phyloP scores from a whole-genome alignment of 164 flowering plant species.

The Chloranthus sessilifolius region DNA sequence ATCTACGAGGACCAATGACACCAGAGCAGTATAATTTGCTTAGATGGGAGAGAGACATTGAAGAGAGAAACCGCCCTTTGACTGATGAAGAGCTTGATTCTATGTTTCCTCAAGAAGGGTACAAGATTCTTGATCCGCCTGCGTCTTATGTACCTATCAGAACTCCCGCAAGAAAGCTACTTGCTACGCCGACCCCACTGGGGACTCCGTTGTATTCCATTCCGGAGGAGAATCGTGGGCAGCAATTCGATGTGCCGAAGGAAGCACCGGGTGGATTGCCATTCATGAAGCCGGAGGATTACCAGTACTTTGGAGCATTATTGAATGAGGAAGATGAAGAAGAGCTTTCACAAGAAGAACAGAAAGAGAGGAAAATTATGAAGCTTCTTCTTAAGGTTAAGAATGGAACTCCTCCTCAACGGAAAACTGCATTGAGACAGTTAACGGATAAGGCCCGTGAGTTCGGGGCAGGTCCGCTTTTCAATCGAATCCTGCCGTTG shows the following conservation, averaged over 20 bases:
- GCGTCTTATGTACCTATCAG: slow-evolving; percentile 90
- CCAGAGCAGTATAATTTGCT: slow-evolving; percentile 91
- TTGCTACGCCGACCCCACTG: slow-evolving; percentile 92
- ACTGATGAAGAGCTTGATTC: slow-evolving; percentile 98
- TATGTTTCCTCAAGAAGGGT: slow-evolving; percentile 92
- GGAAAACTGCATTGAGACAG: slow-evolving; percentile 95
- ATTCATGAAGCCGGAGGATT: slow-evolving; percentile 93
- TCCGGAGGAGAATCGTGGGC: slow-evolving; percentile 94
- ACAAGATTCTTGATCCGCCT: slow-evolving; percentile 90
- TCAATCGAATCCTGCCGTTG: slow-evolving; percentile 83
- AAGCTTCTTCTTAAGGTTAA: slow-evolving; percentile 94
- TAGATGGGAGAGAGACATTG: slow-evolving; percentile 98
- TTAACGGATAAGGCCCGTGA: slow-evolving; percentile 96
- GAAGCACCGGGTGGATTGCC: slow-evolving; percentile 92
- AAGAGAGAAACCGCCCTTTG: slow-evolving; percentile 90
- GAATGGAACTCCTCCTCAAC: slow-evolving; percentile 98
- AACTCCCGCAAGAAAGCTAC: slow-evolving; percentile 96
- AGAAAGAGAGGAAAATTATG: slow-evolving; percentile 97
- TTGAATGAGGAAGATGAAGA: slow-evolving; percentile 93
- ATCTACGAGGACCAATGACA: slow-evolving; percentile 64
- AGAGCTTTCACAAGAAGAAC: slow-evolving; percentile 87
- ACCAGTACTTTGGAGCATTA: slow-evolving; percentile 77
- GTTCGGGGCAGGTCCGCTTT: slow-evolving; percentile 95
- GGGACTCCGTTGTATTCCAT: slow-evolving; percentile 84
- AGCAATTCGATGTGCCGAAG: slow-evolving; percentile 91